These are phyloP conservation scores for Saccharomycopsis lassenensis DNA, from an alignment of 805 yeast species.

Conservation along the genomic window DNA sequence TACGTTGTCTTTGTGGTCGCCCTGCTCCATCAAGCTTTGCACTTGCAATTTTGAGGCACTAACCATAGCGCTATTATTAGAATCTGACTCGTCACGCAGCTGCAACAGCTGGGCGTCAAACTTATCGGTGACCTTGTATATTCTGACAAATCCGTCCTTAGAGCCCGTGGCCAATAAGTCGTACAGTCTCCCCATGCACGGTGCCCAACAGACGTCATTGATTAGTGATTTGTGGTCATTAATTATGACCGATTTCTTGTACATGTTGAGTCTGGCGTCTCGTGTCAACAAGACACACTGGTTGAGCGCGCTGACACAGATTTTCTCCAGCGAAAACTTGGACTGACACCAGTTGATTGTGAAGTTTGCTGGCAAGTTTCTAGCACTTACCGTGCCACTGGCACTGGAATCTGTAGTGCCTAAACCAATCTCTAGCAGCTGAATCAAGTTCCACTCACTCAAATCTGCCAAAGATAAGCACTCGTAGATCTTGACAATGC, in stretches of 20 bases:
- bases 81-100: conserved; percentile 14
- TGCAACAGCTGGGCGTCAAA: conserved; percentile 9
- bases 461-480: conserved; percentile 85
- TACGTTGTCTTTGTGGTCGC: conserved; percentile 77
- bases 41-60: neutral
- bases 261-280: conserved; percentile 6
- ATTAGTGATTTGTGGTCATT: conserved; percentile 72
- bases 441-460: conserved; percentile 64
- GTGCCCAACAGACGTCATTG: conserved; percentile 91
- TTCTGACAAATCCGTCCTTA: conserved; percentile 85
- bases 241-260: conserved; percentile 5
- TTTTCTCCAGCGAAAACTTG: conserved; percentile 66
- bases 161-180: conserved; percentile 92
- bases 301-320: conserved; percentile 77
- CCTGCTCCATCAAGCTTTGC: conserved; percentile 31
- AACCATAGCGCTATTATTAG: conserved; percentile 15
- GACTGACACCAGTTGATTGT: conserved; percentile 88
- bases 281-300: conserved; percentile 67
- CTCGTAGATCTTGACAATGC: conserved; percentile 74
- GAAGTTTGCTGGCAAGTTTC: conserved; percentile 74
- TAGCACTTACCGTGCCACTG: too few species aligned
- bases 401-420: too few species aligned
- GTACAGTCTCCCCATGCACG: conserved; percentile 83
- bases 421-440: conserved; percentile 2
- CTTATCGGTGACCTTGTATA: conserved; percentile 58